Base-by-base conservation (phyloP, 139 green algal species). In the Axilococcus clingmanii region DNA sequence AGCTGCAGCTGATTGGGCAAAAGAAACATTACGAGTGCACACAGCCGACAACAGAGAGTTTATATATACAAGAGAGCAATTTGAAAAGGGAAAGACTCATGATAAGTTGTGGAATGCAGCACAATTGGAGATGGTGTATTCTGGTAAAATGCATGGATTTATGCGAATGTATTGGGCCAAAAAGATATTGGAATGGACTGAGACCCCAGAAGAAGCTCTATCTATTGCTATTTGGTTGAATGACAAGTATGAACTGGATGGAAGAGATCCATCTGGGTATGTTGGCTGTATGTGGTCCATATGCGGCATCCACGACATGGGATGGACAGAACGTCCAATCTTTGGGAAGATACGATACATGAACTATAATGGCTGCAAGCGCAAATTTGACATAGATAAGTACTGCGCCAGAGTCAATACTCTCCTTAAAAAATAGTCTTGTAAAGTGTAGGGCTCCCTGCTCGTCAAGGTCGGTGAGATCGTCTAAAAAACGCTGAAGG, bases 151-250 rank as follows among this genome's bases (percentile, higher is more conserved):
- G 88, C 89, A 97, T 69, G 90, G 90, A 57, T 97, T 93, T 76
- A 91, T 97, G 83, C 77, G 83, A 35, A 97, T 97, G 89, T 97
- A 97, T 72, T 97, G 89, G 88, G 83, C 82, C 35, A 97, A 97
- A 69, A 97, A 97, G 49, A 95, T 97, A 17, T 74, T 97, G 29
- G 89, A 95, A 75, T 97, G 89, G 89, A 94, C 82, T 0, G 28
- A 49, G 2, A 66, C 33, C 2, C 77, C 88, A 0, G 75, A 92
- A 61, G 58, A 94, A 55, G 89, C 89, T 16, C 70, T 96, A 37
- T 72, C 79, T 43, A 58, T 71, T 6, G 63, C 65, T 40, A 89
- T 96, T 56, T 83, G 82, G 48, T 68, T 97, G 20, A 97, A 96
- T 56, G 88, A 97, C 67, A 88, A 81, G 57, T 85, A 48, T 53